Percentiles rank a stretch among this genome's conserved stretches.
Conservation (phyloP, 2,329 filamentous ascomycete genomes). For the Escovopsis sp. region DNA sequence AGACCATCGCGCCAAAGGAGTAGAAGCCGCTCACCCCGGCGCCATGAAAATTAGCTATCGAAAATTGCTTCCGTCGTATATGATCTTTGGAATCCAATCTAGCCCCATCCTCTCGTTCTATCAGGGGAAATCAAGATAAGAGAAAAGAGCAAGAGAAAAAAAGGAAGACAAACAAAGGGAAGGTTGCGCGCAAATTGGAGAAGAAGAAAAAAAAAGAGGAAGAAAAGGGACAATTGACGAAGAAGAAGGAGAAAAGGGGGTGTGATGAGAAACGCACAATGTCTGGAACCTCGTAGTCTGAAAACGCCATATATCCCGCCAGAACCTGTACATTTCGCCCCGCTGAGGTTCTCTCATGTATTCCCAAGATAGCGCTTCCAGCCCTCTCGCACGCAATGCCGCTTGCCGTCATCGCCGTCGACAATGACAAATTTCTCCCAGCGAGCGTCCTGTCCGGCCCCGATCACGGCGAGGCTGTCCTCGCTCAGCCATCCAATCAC, state of each 20-base stretch:
- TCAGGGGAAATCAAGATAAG: not conserved
- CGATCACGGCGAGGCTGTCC: slow-evolving; percentile 57
- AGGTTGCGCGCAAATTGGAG: not conserved
- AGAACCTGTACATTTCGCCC: not conserved
- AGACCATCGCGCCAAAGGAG: slow-evolving; percentile 16
- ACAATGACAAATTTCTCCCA: slow-evolving; percentile 78
- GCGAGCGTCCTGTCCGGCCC: slow-evolving; percentile 63
- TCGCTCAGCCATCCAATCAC: slow-evolving; percentile 75
- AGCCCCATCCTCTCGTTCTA: slow-evolving; percentile 2
- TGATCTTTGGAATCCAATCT: slow-evolving; percentile 8
- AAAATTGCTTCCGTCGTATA: not conserved
- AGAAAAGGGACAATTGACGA: too few relatives aligned
- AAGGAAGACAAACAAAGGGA: too few relatives aligned
- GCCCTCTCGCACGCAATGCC: slow-evolving; percentile 54
- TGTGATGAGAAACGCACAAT: too few relatives aligned
- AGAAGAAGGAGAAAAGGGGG: too few relatives aligned
- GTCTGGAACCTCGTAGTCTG: too few relatives aligned
- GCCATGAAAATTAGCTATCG: slow-evolving; percentile 12
- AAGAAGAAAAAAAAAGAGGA: too few relatives aligned
- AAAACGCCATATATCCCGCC: not conserved
- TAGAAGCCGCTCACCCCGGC: slow-evolving; percentile 30
- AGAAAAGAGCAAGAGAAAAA: too few relatives aligned
- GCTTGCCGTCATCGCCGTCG: slow-evolving; percentile 53
- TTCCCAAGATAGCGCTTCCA: slow-evolving; percentile 64
- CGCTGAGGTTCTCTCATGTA: slow-evolving; percentile 12